Evolutionary conservation across 345 rosid species (phyloP).

Genomic region (Microcos paniculata): DNA sequence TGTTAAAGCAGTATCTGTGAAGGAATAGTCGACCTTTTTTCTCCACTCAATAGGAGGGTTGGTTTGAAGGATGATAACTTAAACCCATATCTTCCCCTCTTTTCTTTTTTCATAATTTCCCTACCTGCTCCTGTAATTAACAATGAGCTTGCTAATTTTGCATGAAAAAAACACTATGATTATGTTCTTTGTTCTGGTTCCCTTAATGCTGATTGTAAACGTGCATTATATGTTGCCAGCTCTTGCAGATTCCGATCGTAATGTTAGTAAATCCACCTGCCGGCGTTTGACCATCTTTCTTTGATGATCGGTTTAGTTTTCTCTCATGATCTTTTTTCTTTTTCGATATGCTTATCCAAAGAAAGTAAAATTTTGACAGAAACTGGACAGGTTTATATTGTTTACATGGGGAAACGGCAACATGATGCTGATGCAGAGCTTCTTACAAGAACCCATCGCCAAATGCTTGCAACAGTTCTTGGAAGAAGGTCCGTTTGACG

Average conservation of each 20-base stretch:
- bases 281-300: no score
- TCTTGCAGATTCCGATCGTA: constrained; percentile 6
- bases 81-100: neutral
- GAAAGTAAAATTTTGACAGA: neutral
- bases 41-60: constrained; percentile 2
- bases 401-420: constrained; percentile 13
- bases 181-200: constrained; percentile 6
- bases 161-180: neutral
- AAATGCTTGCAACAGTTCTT: constrained; percentile 30
- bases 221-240: constrained; percentile 7
- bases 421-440: constrained; percentile 12
- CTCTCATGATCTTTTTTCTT: neutral
- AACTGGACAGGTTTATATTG: constrained; percentile 14
- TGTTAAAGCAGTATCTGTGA: neutral
- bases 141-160: neutral
- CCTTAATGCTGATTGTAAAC: neutral
- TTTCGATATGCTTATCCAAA: neutral
- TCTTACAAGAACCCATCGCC: constrained; percentile 27
- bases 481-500: constrained; percentile 29
- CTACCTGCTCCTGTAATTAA: no score
- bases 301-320: neutral
- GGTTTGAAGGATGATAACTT: constrained; percentile 8
- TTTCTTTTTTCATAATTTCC: no score
- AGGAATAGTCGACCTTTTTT: neutral
- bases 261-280: constrained; percentile 4